Conservation (phyloP, 345 rosid species). For the Acer saccharum region DNA sequence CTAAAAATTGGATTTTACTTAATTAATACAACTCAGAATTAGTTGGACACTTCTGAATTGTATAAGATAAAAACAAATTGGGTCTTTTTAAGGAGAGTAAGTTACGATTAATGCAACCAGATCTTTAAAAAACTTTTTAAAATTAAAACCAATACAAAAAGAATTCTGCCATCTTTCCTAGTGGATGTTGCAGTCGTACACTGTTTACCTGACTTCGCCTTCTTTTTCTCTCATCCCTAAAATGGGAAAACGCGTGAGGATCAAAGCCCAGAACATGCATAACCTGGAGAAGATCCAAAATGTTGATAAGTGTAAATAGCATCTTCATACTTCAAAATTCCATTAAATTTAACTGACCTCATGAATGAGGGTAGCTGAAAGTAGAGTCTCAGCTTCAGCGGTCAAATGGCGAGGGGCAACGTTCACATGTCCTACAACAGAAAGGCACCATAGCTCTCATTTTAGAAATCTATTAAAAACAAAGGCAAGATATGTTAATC, state of each 20-base stretch:
- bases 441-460: slow-evolving; percentile 14
- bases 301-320: slow-evolving; percentile 7
- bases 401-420: slow-evolving; percentile 99
- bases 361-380: slow-evolving; percentile 96
- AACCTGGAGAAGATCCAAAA: slow-evolving; percentile 52
- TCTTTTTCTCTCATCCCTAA: slow-evolving; percentile 97
- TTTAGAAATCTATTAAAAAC: slow-evolving; percentile 14
- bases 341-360: slow-evolving; percentile 54
- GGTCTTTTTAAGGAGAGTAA: neutral
- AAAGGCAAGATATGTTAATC: neutral
- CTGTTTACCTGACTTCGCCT: slow-evolving; percentile 79
- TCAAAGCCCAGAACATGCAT: slow-evolving; percentile 99
- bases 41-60: neutral
- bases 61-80: too few species aligned
- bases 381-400: slow-evolving; percentile 93
- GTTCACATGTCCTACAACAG: slow-evolving; percentile 85
- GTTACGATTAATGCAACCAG: neutral
- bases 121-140: neutral
- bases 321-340: slow-evolving; percentile 3
- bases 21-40: neutral
- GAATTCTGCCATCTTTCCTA: neutral
- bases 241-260: slow-evolving; percentile 98
- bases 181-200: neutral
- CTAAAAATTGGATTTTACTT: too few species aligned
- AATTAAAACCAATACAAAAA: neutral